Conservation (phyloP, 2,329 filamentous ascomycete genomes). For the Phyllachora maydis region DNA sequence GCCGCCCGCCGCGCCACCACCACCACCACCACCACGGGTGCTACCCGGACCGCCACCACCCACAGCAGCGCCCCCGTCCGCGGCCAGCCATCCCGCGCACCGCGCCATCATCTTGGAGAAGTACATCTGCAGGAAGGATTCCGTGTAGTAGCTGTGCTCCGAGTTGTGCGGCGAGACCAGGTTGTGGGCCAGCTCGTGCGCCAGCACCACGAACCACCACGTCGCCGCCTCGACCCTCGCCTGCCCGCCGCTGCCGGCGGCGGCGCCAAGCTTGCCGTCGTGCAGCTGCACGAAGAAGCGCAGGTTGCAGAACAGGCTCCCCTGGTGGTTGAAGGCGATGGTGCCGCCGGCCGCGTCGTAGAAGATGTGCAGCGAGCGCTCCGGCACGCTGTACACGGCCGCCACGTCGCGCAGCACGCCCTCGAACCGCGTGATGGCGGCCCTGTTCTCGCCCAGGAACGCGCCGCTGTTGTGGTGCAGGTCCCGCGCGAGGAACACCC, state of each 20-base stretch:
- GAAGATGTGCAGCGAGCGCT: conserved; percentile 62
- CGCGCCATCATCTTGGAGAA: conserved; percentile 48
- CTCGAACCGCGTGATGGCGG: conserved; percentile 48
- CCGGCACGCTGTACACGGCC: conserved; percentile 49
- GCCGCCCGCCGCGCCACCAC: too few species aligned
- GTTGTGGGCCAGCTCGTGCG: conserved; percentile 92
- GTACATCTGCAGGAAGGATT: conserved; percentile 61
- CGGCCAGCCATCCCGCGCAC: conserved; percentile 16
- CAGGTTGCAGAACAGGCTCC: conserved; percentile 86
- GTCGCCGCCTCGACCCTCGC: conserved; percentile 47
- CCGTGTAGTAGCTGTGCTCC: conserved; percentile 68
- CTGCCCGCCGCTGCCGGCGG: conserved; percentile 13
- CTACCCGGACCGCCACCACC: neutral
- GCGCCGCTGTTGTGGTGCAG: conserved; percentile 22
- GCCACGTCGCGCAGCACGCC: conserved; percentile 47
- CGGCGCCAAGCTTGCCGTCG: conserved; percentile 19
- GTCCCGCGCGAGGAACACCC: conserved; percentile 46
- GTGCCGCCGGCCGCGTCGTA: conserved; percentile 61
- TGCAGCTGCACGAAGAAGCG: conserved; percentile 73
- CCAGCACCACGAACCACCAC: conserved; percentile 93
- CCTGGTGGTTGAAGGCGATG: conserved; percentile 80
- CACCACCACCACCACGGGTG: neutral
- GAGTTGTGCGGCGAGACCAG: conserved; percentile 59
- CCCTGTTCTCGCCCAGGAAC: conserved; percentile 42
- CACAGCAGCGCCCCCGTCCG: neutral